phyloP scores from a whole-genome alignment of 2,329 filamentous ascomycete species.

The Apiospora marii region DNA sequence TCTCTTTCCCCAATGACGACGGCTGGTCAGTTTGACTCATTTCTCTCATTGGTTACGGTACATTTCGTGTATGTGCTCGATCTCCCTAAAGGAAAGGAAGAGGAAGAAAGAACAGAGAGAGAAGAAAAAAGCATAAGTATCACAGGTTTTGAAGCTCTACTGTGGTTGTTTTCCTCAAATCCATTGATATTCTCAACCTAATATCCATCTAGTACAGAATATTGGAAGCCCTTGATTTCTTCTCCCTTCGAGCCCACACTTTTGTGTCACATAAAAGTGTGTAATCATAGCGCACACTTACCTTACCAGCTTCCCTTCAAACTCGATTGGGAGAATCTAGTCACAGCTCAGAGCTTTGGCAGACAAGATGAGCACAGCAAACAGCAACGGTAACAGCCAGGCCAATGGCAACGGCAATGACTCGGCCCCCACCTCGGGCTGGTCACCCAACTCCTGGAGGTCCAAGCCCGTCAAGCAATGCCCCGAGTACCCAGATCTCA shows the following conservation, averaged over 20 bases:
- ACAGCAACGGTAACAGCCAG: not conserved
- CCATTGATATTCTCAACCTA: not conserved
- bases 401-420: conserved; percentile 4
- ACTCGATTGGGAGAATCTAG: not conserved
- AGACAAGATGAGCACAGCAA: not conserved
- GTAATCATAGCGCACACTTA: not conserved
- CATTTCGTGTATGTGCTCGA: not conserved
- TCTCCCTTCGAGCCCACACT: not conserved
- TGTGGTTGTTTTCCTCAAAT: not conserved
- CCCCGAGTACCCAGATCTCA: conserved; percentile 71
- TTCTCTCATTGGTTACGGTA: not conserved
- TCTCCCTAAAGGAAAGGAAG: too few relatives aligned
- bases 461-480: conserved; percentile 81
- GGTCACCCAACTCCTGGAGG: conserved; percentile 75
- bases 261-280: not conserved
- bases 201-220: not conserved
- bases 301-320: not conserved
- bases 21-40: conserved; percentile 35
- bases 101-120: not conserved
- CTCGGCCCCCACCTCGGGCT: conserved; percentile 38
- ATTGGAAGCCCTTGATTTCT: not conserved
- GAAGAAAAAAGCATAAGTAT: not conserved
- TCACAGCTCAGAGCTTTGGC: not conserved
- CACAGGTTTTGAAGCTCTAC: not conserved
- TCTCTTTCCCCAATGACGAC: conserved; percentile 37